Percentiles rank a stretch among this genome's conserved stretches.
These are phyloP conservation scores for Prunus padus DNA, from an alignment of 306 rosid species.

Conservation along the genomic window DNA sequence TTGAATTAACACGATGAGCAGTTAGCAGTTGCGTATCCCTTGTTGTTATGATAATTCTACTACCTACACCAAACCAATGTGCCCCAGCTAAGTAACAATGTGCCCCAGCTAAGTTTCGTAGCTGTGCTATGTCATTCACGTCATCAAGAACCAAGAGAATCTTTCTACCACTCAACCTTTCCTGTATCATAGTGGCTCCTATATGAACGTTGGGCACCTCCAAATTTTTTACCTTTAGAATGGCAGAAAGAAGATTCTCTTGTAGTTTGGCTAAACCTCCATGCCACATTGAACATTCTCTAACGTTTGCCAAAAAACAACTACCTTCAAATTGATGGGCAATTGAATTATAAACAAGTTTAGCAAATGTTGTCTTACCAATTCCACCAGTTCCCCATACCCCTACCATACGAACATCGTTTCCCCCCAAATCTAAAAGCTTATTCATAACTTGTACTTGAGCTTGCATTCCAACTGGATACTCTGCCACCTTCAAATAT, in stretches of 20 bases:
- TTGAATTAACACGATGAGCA: neutral
- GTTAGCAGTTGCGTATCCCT: neutral
- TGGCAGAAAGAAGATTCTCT: neutral
- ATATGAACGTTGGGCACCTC: neutral
- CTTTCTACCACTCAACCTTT: neutral
- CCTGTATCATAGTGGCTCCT: neutral
- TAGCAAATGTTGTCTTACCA: neutral
- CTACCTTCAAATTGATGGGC: neutral
- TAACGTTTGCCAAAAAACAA: neutral
- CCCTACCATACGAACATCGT: neutral
- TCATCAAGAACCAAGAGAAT: conserved; percentile 2
- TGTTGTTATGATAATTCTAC: neutral
- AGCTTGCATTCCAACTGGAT: neutral
- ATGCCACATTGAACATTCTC: neutral
- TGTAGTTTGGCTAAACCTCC: neutral
- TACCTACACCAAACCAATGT: neutral
- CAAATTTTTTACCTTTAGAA: neutral
- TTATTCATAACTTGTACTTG: fast-evolving
- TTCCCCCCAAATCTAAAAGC: neutral
- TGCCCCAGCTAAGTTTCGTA: too few species aligned
- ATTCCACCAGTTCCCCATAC: neutral
- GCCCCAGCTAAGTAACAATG: neutral
- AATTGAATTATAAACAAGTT: neutral
- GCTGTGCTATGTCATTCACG: neutral
- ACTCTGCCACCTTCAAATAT: neutral